phyloP scores from a whole-genome alignment of 805 yeast species.

The Isabelozyma gotoi region DNA sequence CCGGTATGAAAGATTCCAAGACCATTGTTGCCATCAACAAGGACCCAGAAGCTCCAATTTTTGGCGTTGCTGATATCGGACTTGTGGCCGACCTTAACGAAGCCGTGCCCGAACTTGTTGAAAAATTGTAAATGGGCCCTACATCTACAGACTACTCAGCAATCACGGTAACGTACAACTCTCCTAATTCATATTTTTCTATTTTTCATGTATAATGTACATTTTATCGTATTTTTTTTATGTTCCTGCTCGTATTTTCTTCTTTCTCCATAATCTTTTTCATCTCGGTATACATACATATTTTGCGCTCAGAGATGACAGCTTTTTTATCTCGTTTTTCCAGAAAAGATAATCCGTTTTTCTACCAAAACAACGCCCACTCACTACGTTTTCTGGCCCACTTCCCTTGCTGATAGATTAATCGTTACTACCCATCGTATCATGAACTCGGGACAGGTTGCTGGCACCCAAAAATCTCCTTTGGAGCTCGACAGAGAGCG shows the following conservation, averaged over 20 bases:
- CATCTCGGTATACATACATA: not conserved
- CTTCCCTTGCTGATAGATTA: no score
- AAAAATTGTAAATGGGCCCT: conserved; percentile 67
- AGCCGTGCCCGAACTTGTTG: conserved; percentile 86
- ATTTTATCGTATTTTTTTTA: no score
- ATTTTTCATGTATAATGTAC: not conserved
- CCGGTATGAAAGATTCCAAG: conserved; percentile 97
- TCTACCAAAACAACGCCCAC: not conserved
- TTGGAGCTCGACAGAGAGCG: conserved; percentile 37
- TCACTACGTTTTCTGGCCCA: not conserved
- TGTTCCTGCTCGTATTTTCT: not conserved
- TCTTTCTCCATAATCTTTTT: no score
- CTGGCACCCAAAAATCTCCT: not conserved
- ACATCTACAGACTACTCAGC: no score
- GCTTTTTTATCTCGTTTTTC: no score
- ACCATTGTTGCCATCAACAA: conserved; percentile 92
- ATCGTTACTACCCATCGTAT: no score
- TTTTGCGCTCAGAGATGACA: not conserved
- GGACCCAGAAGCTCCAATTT: conserved; percentile 92
- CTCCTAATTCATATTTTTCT: not conserved
- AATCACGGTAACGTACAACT: no score
- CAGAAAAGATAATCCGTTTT: not conserved
- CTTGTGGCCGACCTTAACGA: conserved; percentile 86
- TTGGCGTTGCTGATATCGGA: conserved; percentile 86
- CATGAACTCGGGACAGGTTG: not conserved